phyloP scores from a whole-genome alignment of 176 grass and related monocot genomes.

The Phyllostachys edulis region DNA sequence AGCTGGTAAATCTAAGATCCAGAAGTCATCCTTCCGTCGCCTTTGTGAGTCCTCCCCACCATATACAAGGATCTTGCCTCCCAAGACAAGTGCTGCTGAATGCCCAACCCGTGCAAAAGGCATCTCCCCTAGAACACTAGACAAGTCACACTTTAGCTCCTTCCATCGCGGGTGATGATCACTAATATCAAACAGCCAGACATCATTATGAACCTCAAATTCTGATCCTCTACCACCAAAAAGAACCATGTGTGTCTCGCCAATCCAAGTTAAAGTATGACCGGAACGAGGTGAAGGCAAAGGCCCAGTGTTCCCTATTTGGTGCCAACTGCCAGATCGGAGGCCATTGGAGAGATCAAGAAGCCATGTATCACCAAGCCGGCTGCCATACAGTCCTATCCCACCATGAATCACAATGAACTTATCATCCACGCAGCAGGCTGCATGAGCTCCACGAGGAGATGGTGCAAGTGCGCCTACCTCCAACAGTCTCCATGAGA shows the following conservation, averaged over 20 bases:
- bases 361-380: conserved; percentile 87
- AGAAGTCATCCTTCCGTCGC: conserved; percentile 85
- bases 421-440: conserved; percentile 69
- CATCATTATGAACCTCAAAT: conserved; percentile 90
- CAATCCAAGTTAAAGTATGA: conserved; percentile 84
- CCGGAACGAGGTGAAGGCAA: conserved; percentile 77
- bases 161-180: conserved; percentile 73
- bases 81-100: conserved; percentile 67
- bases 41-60: conserved; percentile 89
- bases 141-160: conserved; percentile 65
- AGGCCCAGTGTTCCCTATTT: conserved; percentile 42
- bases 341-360: conserved; percentile 78
- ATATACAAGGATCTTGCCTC: conserved; percentile 87
- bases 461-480: conserved; percentile 57
- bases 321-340: conserved; percentile 65
- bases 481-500: conserved; percentile 75
- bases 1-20: conserved; percentile 69
- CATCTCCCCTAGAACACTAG: conserved; percentile 61
- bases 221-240: conserved; percentile 87
- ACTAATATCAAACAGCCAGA: conserved; percentile 80
- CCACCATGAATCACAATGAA: conserved; percentile 82
- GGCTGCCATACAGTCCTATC: conserved; percentile 62
- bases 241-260: conserved; percentile 60
- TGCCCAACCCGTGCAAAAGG: conserved; percentile 84
- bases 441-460: conserved; percentile 83